Percentiles rank a stretch among this genome's conserved stretches.
These are phyloP conservation scores for Antitrichia curtipendula DNA, from an alignment of 225 moss, liverwort and hornwort genomes.

Conservation along the genomic window DNA sequence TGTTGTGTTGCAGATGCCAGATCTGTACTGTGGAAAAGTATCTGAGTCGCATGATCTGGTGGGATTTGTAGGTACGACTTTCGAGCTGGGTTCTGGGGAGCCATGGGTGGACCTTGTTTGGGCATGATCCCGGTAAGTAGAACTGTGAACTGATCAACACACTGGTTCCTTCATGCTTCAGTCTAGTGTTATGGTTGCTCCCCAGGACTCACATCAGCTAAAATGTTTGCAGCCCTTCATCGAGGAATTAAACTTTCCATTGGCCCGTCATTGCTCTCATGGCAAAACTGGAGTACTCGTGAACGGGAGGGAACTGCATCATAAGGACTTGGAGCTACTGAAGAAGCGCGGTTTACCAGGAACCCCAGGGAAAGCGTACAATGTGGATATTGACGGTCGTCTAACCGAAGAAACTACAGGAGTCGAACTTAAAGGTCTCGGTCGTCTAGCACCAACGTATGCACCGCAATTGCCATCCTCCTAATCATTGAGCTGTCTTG, in stretches of 20 bases:
- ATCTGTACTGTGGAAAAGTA: background rate
- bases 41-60: slow-evolving; percentile 12
- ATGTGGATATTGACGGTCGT: slow-evolving; percentile 82
- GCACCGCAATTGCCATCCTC: background rate
- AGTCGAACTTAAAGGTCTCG: slow-evolving; percentile 57
- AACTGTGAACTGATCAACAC: background rate
- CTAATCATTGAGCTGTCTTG: background rate
- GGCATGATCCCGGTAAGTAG: slow-evolving; percentile 94
- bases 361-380: slow-evolving; percentile 56
- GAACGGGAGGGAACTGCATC: slow-evolving; percentile 91
- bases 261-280: slow-evolving; percentile 73
- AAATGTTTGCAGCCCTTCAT: slow-evolving; percentile 70
- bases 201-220: background rate
- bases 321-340: slow-evolving; percentile 59
- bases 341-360: slow-evolving; percentile 73
- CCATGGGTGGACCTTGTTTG: slow-evolving; percentile 69
- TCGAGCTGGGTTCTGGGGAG: slow-evolving; percentile 96
- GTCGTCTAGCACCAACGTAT: slow-evolving; percentile 94
- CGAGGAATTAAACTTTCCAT: slow-evolving; percentile 62
- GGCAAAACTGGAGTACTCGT: slow-evolving; percentile 86
- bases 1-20: background rate
- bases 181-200: background rate
- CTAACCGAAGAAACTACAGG: slow-evolving; percentile 53
- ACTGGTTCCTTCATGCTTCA: background rate
- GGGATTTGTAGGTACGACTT: slow-evolving; percentile 70